Conservation (phyloP, 73 alveolate genomes). For the Breviolum minutum region DNA sequence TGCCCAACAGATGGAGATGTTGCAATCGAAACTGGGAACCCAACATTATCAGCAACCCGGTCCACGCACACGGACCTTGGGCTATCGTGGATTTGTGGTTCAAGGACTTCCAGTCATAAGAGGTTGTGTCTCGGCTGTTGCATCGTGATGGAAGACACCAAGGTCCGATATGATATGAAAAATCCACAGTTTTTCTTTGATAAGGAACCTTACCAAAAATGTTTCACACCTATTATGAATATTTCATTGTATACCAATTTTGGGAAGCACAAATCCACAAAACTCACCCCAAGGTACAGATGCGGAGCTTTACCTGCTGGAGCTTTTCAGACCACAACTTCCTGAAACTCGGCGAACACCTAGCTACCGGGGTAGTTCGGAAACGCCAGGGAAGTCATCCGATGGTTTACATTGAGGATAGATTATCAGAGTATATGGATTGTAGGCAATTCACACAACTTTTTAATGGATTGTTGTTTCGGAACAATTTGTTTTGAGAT, state of each 20-base stretch:
- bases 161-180: too few relatives aligned
- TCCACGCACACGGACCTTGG: constrained; percentile 27
- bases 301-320: constrained; percentile 1
- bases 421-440: neutral
- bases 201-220: too few relatives aligned
- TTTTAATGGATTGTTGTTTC: neutral
- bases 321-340: constrained; percentile 4
- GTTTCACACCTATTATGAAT: too few relatives aligned
- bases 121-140: neutral
- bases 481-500: neutral
- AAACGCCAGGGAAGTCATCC: neutral
- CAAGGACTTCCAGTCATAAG: neutral
- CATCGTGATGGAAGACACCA: too few relatives aligned
- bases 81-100: constrained; percentile 45
- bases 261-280: too few relatives aligned
- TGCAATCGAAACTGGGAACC: neutral
- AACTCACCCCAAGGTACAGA: neutral
- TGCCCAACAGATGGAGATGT: neutral
- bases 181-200: too few relatives aligned
- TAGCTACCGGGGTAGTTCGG: too few relatives aligned
- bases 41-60: neutral
- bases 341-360: neutral
- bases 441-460: neutral
- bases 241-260: too few relatives aligned
- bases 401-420: neutral